Evolutionary conservation across 2,329 filamentous ascomycete species (phyloP).

Genomic region (Fusarium irregulare): DNA sequence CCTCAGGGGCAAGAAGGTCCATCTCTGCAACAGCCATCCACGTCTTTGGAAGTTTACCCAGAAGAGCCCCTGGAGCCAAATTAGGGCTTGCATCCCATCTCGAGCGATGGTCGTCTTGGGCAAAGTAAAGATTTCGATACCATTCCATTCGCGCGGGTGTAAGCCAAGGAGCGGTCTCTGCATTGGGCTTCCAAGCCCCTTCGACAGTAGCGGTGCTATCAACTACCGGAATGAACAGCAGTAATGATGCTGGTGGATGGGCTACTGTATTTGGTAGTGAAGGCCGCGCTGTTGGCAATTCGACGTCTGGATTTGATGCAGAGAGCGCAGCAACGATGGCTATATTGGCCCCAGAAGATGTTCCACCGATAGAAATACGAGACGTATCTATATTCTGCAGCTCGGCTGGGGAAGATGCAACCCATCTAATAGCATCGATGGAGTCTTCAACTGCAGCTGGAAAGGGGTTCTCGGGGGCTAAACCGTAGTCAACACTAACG

Average conservation of each 20-base stretch:
- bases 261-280: constrained; percentile 18
- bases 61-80: constrained; percentile 39
- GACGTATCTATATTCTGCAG: constrained; percentile 42
- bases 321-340: constrained; percentile 41
- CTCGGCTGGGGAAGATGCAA: constrained; percentile 33
- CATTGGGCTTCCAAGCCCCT: constrained; percentile 42
- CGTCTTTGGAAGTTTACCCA: constrained; percentile 46
- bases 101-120: constrained; percentile 36
- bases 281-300: constrained; percentile 34
- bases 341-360: constrained; percentile 47
- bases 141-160: constrained; percentile 51
- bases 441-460: constrained; percentile 51
- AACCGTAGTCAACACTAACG: constrained; percentile 50
- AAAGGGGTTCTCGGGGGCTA: constrained; percentile 52
- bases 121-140: constrained; percentile 52
- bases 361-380: constrained; percentile 48
- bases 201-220: constrained; percentile 50
- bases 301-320: constrained; percentile 19
- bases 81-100: constrained; percentile 51
- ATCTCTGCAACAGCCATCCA: constrained; percentile 50
- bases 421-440: constrained; percentile 49
- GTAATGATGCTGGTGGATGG: constrained; percentile 22
- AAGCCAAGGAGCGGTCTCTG: constrained; percentile 49
- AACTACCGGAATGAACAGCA: constrained; percentile 50
- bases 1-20: constrained; percentile 51